Conservation (phyloP, 2,329 filamentous ascomycete genomes). For the Pestalotiopsis sp. region DNA sequence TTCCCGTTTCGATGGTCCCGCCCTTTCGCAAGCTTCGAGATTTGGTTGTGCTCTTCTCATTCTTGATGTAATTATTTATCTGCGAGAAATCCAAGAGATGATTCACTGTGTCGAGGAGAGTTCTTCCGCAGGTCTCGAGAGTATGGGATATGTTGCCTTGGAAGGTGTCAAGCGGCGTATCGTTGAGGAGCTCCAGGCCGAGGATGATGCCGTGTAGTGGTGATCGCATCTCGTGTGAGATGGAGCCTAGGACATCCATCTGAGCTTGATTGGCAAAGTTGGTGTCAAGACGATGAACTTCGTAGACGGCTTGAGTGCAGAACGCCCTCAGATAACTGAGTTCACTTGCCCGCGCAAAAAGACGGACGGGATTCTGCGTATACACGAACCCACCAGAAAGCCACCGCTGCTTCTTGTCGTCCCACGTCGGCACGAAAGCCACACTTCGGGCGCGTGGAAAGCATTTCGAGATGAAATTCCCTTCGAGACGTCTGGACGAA, state of each 20-base stretch:
- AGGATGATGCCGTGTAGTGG: constrained; percentile 62
- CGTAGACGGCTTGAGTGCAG: constrained; percentile 57
- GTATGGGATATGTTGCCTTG: constrained; percentile 52
- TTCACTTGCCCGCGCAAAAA: constrained; percentile 47
- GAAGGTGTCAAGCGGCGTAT: constrained; percentile 47
- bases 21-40: not conserved
- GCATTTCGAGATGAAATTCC: constrained; percentile 15
- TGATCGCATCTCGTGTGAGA: constrained; percentile 63
- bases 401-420: constrained; percentile 46
- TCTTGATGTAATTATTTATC: constrained; percentile 43
- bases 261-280: constrained; percentile 47
- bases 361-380: constrained; percentile 42
- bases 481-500: not conserved
- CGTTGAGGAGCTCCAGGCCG: constrained; percentile 53
- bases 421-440: constrained; percentile 51
- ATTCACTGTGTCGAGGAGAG: constrained; percentile 56
- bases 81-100: constrained; percentile 58
- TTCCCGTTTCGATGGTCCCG: constrained; percentile 20
- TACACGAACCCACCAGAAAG: constrained; percentile 53
- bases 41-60: constrained; percentile 15
- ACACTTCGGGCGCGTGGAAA: constrained; percentile 49
- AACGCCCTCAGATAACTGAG: constrained; percentile 54
- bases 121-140: constrained; percentile 53
- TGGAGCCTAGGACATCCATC: constrained; percentile 59
- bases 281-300: constrained; percentile 48